Base-by-base conservation (phyloP, 495 filamentous ascomycete species). In the Entonaema liquescens region DNA sequence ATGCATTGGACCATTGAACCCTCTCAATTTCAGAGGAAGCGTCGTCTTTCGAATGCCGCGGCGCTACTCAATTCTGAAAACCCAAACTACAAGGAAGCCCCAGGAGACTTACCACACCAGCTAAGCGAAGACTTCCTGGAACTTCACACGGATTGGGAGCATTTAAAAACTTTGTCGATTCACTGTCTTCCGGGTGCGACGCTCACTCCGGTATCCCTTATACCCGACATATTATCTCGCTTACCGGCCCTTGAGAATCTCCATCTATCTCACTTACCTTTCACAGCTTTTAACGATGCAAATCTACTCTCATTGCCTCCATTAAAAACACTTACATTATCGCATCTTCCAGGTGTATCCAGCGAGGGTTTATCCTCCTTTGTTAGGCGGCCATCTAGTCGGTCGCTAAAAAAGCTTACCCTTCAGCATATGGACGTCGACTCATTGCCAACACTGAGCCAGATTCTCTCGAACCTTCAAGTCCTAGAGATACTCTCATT, bases 291-390 rank as follows among this genome's bases (percentile, higher is more conserved):
- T 79, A 89, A 89, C 61, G 89, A 96, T 74, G 67, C 64, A 59
- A 89, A 89, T 58, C 78, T 96, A 54, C 80, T 91, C 50, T 86
- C 86, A 13, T 82, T 98, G 2, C 94, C 94, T 0, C 74, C 87
- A 2, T 80, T 98, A 26, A 84, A 89, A 52, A 93, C 88, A 6
- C 85, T 98, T 12, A 87, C 92, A 6, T 83, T 98, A 29, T 88
- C 92, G 59, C 87, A 89, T 68, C 87, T 97, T 11, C 86, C 89
- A 4, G 94, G 94, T 11, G 76, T 97, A 35, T 94, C 92, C 9
- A 90, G 90, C 63, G 80, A 82, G 50, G 93, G 93, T n/a, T 85
- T 98, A 38, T 87, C 89, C 0, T 86, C 89, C 40, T 93, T 93
- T 64, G 88, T 89, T 2, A 86, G 89, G 11, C 87, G 87, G 1